A percentile compares a stretch with the other conserved stretches of the same genome.
These are phyloP conservation scores for Dalechampia spathulata DNA, from an alignment of 441 rosid species.

Conservation along the genomic window DNA sequence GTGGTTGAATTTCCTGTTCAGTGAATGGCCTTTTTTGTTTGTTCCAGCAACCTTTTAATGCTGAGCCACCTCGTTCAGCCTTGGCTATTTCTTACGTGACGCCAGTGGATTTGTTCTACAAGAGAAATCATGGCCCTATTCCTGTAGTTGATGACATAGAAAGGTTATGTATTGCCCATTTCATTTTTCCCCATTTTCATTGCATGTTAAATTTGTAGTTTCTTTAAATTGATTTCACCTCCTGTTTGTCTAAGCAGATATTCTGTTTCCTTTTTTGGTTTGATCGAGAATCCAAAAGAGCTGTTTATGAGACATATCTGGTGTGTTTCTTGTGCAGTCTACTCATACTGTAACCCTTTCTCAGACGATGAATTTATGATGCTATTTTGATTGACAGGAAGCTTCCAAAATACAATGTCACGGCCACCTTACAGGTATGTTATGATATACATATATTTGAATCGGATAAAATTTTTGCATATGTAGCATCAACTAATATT, in stretches of 20 bases:
- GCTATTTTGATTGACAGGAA: conserved; percentile 33
- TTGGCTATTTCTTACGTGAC: conserved; percentile 66
- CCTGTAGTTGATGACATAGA: conserved; percentile 68
- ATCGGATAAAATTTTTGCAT: background rate
- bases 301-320: conserved; percentile 66
- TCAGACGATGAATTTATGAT: conserved; percentile 6
- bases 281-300: conserved; percentile 45
- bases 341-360: background rate
- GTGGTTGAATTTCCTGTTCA: no score
- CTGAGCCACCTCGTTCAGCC: conserved; percentile 82
- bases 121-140: conserved; percentile 93
- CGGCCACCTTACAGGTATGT: conserved; percentile 78
- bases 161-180: conserved; percentile 31
- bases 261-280: conserved; percentile 43
- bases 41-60: conserved; percentile 81
- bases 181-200: background rate
- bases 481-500: no score
- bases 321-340: conserved; percentile 24
- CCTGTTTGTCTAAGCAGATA: conserved; percentile 41
- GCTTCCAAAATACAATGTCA: conserved; percentile 72
- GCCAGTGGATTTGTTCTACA: conserved; percentile 83
- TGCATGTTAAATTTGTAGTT: background rate
- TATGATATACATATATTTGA: background rate
- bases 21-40: background rate
- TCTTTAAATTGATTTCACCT: conserved; percentile 10